A percentile compares a stretch with the other conserved stretches of the same genome.
phyloP scores from a whole-genome alignment of 495 filamentous ascomycete species.

The Chaetomium cochliodes region DNA sequence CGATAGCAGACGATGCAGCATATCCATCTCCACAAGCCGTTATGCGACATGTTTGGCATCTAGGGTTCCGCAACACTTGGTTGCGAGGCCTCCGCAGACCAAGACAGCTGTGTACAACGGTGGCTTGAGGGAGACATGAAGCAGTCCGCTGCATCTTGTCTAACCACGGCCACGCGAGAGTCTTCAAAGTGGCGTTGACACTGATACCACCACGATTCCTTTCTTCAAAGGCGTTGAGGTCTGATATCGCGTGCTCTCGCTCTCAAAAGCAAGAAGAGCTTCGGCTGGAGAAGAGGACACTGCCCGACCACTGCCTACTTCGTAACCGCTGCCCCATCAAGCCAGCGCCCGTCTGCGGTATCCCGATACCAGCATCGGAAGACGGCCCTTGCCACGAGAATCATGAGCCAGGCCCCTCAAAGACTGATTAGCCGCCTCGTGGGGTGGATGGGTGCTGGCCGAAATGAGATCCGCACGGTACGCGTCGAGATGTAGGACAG shows the following conservation, averaged over 20 bases:
- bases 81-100: constrained; percentile 1
- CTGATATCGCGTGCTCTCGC: constrained; percentile 11
- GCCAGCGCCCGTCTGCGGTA: background rate
- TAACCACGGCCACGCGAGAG: constrained; percentile 21
- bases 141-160: constrained; percentile 15
- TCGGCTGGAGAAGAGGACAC: constrained; percentile 3
- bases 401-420: constrained; percentile 1
- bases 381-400: background rate
- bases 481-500: constrained; percentile 31
- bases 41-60: background rate
- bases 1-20: background rate
- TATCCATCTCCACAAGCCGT: background rate
- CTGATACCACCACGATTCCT: background rate
- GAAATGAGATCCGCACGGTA: constrained; percentile 28
- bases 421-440: constrained; percentile 9
- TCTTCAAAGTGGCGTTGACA: constrained; percentile 13
- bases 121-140: constrained; percentile 19
- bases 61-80: constrained; percentile 1
- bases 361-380: constrained; percentile 12
- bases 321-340: background rate
- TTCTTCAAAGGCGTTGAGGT: background rate
- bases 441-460: constrained; percentile 21
- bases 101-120: constrained; percentile 17
- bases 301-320: background rate
- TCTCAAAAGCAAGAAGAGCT: background rate